Base-by-base conservation (phyloP, 192 early-diverging fungal genomes). In the Backusella luteola region DNA sequence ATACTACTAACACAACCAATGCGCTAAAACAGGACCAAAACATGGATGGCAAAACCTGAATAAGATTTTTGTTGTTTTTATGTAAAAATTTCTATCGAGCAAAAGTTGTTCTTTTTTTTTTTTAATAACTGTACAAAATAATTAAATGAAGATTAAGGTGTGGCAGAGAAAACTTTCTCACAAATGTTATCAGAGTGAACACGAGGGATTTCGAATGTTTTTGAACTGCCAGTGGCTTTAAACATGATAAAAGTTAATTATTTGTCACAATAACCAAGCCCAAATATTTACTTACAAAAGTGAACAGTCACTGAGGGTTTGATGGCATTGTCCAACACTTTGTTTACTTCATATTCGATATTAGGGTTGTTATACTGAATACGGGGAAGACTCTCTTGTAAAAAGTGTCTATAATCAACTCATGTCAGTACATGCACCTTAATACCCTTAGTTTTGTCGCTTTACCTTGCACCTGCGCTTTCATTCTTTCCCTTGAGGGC, bases 321-420 rank as follows among this genome's bases (percentile, higher is more conserved):
- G 34, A 84, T 81, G 23, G 77, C 73, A 9, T 81, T 53, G 39
- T 88, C 81, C 68, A 81, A 34, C 14, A 78, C 78, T 67, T 84
- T 87, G 0, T 70, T 73, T 46, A 89, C 75, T 67, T 87, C 85
- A 71, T 85, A 84, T 29, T 76, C 74, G 23, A 89, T 75, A 9
- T 59, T 15, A 3, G 88, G 88, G 70, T 90, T 90, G 77, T 87
- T 87, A 52, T 88, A 90, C 38, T 84, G 83, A 44, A 90, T 82
- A 56, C 85, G 77, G 21, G 88, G 88, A 69, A 90, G 76, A 66
- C 83, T 85, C 67, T 88, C 84, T 26, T 84, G 84, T 34, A 82
- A 74, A 52, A 90, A 88, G 75, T 87, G 81, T 84, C 87, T 90
- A 80, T 49, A 49, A 2, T 39, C 19, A 34, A 44, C 69, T n/a